Conservation (phyloP, 2,329 filamentous ascomycete genomes). For the Calonectria pseudoreteaudii region DNA sequence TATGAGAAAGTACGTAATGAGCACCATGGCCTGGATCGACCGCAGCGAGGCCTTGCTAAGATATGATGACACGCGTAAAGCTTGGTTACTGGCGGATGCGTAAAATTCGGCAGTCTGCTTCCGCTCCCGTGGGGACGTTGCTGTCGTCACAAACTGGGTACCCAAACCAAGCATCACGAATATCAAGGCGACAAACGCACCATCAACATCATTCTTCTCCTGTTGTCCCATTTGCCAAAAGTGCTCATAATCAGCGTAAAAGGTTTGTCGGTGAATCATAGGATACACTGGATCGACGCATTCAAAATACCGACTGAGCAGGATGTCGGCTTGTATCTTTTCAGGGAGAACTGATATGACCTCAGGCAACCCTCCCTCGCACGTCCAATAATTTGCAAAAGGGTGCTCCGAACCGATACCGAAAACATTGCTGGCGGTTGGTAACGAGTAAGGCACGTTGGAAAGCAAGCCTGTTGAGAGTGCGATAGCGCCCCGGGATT, state of each 20-base stretch:
- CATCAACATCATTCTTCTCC: slow-evolving; percentile 73
- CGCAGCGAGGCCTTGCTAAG: slow-evolving; percentile 79
- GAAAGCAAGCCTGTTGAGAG: slow-evolving; percentile 74
- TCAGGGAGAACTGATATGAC: slow-evolving; percentile 81
- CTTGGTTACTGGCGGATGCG: slow-evolving; percentile 82
- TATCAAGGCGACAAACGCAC: slow-evolving; percentile 77
- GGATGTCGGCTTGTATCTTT: slow-evolving; percentile 79
- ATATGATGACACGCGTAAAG: slow-evolving; percentile 80
- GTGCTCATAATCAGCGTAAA: slow-evolving; percentile 82
- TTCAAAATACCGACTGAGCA: slow-evolving; percentile 73
- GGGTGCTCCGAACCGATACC: slow-evolving; percentile 84
- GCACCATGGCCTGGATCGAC: slow-evolving; percentile 83
- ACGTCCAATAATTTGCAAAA: slow-evolving; percentile 89
- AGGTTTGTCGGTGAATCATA: slow-evolving; percentile 80
- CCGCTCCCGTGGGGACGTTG: slow-evolving; percentile 68
- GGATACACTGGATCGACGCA: slow-evolving; percentile 85
- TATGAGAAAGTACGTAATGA: slow-evolving; percentile 85
- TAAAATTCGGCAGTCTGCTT: slow-evolving; percentile 86
- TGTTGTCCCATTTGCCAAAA: slow-evolving; percentile 74
- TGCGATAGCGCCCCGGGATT: slow-evolving; percentile 64
- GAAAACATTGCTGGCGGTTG: slow-evolving; percentile 81
- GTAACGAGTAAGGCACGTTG: slow-evolving; percentile 77
- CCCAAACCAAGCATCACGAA: slow-evolving; percentile 84
- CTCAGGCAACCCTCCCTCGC: slow-evolving; percentile 78
- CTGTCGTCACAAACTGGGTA: slow-evolving; percentile 77